Evolutionary conservation across 805 yeast species (phyloP), one percentile per base, ranked within the genome.

Genomic region (Jamesozyma lodderae): DNA sequence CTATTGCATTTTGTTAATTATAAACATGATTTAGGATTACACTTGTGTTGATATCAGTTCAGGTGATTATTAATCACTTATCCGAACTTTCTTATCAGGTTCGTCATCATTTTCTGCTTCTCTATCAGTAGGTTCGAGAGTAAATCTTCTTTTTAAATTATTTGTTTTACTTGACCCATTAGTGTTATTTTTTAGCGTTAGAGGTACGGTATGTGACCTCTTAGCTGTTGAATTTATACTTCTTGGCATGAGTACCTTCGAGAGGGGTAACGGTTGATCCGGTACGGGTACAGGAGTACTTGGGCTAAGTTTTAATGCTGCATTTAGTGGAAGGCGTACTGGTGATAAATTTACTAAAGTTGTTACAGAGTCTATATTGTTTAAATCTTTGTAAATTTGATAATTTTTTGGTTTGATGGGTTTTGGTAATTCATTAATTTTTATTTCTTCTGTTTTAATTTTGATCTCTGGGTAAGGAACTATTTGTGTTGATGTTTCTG

Each of bases 221-320:
- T 44, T 49, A 4, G 44, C 34, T 9, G 44, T 46, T 0, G 58
- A 47, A 22, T 53, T 53, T 9, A 53, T 41, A 33, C 55, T 51
- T 30, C 53, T 51, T 1, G 59, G 56, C 19, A 49, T 37, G 7
- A 54, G 31, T 5, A 54, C 59, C 33, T 46, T 51, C 6, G 56
- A 45, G 17, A 49, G 30, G 1, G 59, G 52, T 25, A 52, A 31
- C 3, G 57, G 57, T 24, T 47, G 55, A 32, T 53, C 58, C 16
- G 58, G 58, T 3, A 53, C 45, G 1, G 58, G 58, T 8, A 53
- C 48, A 1, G 58, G 58, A 2, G 58, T 53, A 23, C 47, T 45
- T 3, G 58, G 58, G 25, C 16, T 46, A 15, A 36, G 34, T 8
- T 39, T 37, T 1, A 33, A 10, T 10, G 36, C 14, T 5, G 38